A percentile compares a stretch with the other conserved stretches of the same genome.
Evolutionary conservation across 2,329 filamentous ascomycete species (phyloP).

Genomic region (Claviceps monticola): DNA sequence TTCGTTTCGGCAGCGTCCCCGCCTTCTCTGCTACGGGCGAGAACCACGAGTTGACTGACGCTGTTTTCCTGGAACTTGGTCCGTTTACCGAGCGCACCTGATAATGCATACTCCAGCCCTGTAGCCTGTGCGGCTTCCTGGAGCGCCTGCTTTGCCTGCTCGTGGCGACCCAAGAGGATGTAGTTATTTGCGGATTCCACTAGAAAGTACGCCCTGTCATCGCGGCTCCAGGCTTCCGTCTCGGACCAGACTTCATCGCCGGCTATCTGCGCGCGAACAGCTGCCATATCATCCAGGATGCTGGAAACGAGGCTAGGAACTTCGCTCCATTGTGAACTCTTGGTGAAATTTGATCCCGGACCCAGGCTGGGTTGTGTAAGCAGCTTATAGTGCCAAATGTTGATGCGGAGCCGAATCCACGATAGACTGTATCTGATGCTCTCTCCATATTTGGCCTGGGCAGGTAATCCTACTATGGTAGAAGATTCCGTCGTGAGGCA

Average conservation of each 20-base stretch:
- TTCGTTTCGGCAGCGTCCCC: conserved; percentile 10
- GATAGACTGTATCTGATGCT: conserved; percentile 32
- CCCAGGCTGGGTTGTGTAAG: conserved; percentile 43
- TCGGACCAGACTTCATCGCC: conserved; percentile 23
- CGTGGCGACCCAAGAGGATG: conserved; percentile 71
- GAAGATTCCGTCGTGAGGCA: conserved; percentile 10
- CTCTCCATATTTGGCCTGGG: conserved; percentile 22
- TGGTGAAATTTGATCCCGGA: conserved; percentile 39
- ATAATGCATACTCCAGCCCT: conserved; percentile 69
- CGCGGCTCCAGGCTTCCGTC: conserved; percentile 23
- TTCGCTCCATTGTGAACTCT: conserved; percentile 44
- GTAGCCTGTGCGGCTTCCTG: conserved; percentile 50
- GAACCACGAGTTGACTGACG: conserved; percentile 77
- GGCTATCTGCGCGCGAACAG: conserved; percentile 26
- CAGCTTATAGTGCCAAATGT: conserved; percentile 54
- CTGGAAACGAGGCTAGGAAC: conserved; percentile 39
- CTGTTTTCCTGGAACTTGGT: conserved; percentile 69
- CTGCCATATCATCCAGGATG: conserved; percentile 29
- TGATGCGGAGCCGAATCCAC: conserved; percentile 57
- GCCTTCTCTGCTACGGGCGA: conserved; percentile 58
- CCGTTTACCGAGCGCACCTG: conserved; percentile 73
- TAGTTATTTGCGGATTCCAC: conserved; percentile 74
- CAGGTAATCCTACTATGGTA: conserved; percentile 14
- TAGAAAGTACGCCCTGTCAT: conserved; percentile 55
- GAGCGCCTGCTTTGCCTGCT: conserved; percentile 58